Conservation (phyloP, 805 yeast species). For the Yarrowia yakushimensis region DNA sequence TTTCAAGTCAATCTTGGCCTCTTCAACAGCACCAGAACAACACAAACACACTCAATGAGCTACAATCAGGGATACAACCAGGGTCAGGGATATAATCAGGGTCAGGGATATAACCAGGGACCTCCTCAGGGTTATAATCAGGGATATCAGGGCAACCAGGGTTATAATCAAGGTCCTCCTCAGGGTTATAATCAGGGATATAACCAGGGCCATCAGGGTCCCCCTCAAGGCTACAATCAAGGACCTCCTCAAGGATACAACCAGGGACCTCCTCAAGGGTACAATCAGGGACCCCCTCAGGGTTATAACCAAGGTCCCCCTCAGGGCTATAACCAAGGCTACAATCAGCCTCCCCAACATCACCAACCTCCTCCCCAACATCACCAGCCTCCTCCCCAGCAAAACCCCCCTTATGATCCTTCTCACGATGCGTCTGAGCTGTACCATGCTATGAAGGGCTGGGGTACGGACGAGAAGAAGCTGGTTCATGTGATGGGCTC, state of each 20-base stretch:
- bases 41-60: not conserved
- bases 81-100: constrained; percentile 19
- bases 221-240: not conserved
- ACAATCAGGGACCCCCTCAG: constrained; percentile 17
- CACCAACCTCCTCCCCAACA: too few species aligned
- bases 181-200: constrained; percentile 1
- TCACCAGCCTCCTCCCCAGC: constrained; percentile 2
- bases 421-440: constrained; percentile 27
- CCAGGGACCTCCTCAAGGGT: constrained; percentile 16
- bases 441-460: constrained; percentile 31
- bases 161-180: constrained; percentile 1
- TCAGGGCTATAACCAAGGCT: not conserved
- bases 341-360: not conserved
- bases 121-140: constrained; percentile 6
- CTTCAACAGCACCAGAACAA: not conserved
- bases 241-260: constrained; percentile 25
- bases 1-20: not conserved
- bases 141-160: too few species aligned
- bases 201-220: too few species aligned
- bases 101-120: constrained; percentile 20
- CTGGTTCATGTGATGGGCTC: constrained; percentile 28
- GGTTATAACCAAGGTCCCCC: not conserved
- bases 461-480: constrained; percentile 32
- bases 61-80: constrained; percentile 23
- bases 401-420: constrained; percentile 28